Conservation (phyloP, 208 protist species). For the Trypanosoma caninum region DNA sequence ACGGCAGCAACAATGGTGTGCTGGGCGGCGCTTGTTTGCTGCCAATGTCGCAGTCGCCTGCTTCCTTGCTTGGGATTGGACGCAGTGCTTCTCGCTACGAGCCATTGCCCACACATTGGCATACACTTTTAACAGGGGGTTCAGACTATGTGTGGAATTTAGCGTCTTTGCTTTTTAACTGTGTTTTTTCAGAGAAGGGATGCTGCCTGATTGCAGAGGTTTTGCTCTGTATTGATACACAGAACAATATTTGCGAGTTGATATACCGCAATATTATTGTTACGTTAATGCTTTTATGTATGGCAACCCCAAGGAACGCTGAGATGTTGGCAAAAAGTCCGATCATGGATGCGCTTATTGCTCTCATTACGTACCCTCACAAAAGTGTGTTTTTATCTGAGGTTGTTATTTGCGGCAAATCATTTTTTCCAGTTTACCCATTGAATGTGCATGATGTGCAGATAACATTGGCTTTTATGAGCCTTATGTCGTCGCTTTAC, state of each 20-base stretch:
- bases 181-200: conserved; percentile 34
- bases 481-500: conserved; percentile 47
- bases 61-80: conserved; percentile 1
- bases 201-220: conserved; percentile 40
- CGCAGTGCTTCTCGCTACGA: conserved; percentile 35
- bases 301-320: conserved; percentile 64
- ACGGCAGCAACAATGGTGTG: background rate
- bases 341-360: conserved; percentile 56
- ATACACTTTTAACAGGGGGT: conserved; percentile 49
- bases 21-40: background rate
- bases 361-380: conserved; percentile 48
- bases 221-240: conserved; percentile 54
- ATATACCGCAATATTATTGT: conserved; percentile 63
- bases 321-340: conserved; percentile 37
- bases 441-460: conserved; percentile 65
- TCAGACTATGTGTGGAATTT: conserved; percentile 50
- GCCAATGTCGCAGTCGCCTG: conserved; percentile 9
- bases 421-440: conserved; percentile 20
- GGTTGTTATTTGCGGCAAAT: conserved; percentile 14
- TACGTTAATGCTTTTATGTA: conserved; percentile 64
- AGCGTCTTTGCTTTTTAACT: conserved; percentile 55
- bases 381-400: conserved; percentile 51
- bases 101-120: conserved; percentile 61
- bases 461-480: conserved; percentile 62
- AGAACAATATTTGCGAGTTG: conserved; percentile 40